phyloP scores from a whole-genome alignment of 176 grass and related monocot species.

The barley (Hordeum vulgare) region MorexV3_pseudomolecules_assembly NC_058521.1:437187964-437188463 shows the following conservation, averaged over 20 bases:
- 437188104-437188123: slow-evolving; percentile 98
- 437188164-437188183: slow-evolving; percentile 19
- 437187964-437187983: slow-evolving; percentile 84
- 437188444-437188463: slow-evolving; percentile 3
- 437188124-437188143: slow-evolving; percentile 75
- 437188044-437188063: slow-evolving; percentile 78
- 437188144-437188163: slow-evolving; percentile 96
- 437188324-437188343: slow-evolving; percentile 68
- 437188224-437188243: background rate
- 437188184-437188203: slow-evolving; percentile 14
- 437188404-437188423: slow-evolving; percentile 95
- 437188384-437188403: slow-evolving; percentile 93
- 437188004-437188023: slow-evolving; percentile 92
- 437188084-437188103: slow-evolving; percentile 99
- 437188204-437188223: slow-evolving; percentile 9
- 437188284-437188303: slow-evolving; percentile 95
- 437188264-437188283: slow-evolving; percentile 94
- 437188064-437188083: slow-evolving; percentile 82
- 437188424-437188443: slow-evolving; percentile 53
- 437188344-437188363: slow-evolving; percentile 90
- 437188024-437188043: slow-evolving; percentile 87
- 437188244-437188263: slow-evolving; percentile 65
- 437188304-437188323: slow-evolving; percentile 86
- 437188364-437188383: slow-evolving; percentile 87
- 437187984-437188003: slow-evolving; percentile 79